Conservation (phyloP, 495 filamentous ascomycete genomes). For the Penicillium bialowiezense region DNA sequence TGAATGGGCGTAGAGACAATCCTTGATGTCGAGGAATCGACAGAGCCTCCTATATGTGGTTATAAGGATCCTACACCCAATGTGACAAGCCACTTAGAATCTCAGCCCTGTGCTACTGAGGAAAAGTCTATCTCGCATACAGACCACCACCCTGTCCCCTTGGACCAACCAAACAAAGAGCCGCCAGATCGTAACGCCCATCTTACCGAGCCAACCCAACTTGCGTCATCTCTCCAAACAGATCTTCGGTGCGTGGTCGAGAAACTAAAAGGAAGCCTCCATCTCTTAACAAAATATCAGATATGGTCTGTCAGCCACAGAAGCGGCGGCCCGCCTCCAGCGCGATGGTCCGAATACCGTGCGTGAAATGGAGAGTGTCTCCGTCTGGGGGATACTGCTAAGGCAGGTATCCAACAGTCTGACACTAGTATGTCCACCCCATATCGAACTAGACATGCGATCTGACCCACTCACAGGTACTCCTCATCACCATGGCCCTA, state of each 20-base stretch:
- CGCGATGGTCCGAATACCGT: slow-evolving; percentile 61
- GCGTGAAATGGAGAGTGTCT: slow-evolving; percentile 53
- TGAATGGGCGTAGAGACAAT: slow-evolving; percentile 44
- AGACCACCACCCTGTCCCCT: background rate
- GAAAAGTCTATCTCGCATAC: slow-evolving; percentile 4
- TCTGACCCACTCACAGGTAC: slow-evolving; percentile 50
- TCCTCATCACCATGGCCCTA: slow-evolving; percentile 80
- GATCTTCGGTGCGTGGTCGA: slow-evolving; percentile 23
- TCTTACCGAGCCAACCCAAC: slow-evolving; percentile 23
- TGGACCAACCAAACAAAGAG: background rate
- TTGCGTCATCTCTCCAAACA: slow-evolving; percentile 28
- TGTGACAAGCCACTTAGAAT: slow-evolving; percentile 20
- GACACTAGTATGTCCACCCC: slow-evolving; percentile 46
- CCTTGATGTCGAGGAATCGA: slow-evolving; percentile 45
- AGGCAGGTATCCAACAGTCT: slow-evolving; percentile 65
- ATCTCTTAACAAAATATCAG: slow-evolving; percentile 9
- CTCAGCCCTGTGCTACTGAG: slow-evolving; percentile 7
- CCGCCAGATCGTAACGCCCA: slow-evolving; percentile 21
- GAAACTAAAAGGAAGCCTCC: background rate
- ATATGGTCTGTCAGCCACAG: slow-evolving; percentile 54
- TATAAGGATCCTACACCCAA: slow-evolving; percentile 23
- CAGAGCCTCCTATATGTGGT: slow-evolving; percentile 44
- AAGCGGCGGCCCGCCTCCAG: slow-evolving; percentile 52
- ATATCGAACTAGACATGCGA: no score
- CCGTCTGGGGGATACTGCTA: slow-evolving; percentile 54